Conservation (phyloP, 2,329 filamentous ascomycete species). For the Acrocalymma vagum region DNA sequence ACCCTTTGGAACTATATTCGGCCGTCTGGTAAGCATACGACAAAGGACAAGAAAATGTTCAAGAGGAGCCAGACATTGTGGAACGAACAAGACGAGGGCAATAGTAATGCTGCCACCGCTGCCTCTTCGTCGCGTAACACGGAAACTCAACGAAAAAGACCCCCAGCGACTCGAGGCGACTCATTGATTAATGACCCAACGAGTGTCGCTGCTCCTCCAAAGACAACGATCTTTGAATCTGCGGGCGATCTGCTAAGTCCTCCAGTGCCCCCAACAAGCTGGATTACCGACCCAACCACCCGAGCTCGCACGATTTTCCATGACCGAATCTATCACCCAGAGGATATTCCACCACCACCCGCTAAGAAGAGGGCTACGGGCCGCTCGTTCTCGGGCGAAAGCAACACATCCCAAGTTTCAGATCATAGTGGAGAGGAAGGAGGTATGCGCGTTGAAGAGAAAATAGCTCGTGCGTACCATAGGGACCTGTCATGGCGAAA, state of each 20-base stretch:
- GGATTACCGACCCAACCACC: conserved; percentile 81
- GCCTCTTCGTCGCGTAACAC: conserved; percentile 19
- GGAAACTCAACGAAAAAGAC: conserved; percentile 45
- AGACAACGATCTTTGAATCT: conserved; percentile 93
- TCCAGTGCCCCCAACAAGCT: conserved; percentile 81
- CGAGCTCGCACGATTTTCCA: conserved; percentile 94
- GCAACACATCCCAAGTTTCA: conserved; percentile 31
- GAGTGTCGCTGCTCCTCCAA: conserved; percentile 75
- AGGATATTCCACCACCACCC: conserved; percentile 87
- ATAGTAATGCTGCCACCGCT: conserved; percentile 12
- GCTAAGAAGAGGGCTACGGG: conserved; percentile 48
- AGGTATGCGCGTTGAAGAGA: conserved; percentile 92
- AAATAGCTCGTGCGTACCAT: conserved; percentile 96
- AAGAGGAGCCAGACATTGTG: conserved; percentile 43
- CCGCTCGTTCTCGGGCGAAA: conserved; percentile 50
- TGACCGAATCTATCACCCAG: conserved; percentile 91
- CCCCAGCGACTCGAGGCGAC: conserved; percentile 58
- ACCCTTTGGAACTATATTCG: conserved; percentile 79
- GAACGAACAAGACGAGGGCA: conserved; percentile 26
- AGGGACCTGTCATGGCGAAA: conserved; percentile 93
- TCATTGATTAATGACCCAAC: conserved; percentile 57
- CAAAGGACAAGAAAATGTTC: conserved; percentile 71
- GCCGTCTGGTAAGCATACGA: conserved; percentile 68
- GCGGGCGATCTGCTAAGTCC: conserved; percentile 93
- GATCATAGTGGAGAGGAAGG: conserved; percentile 55